Conservation (phyloP, 2,329 filamentous ascomycete genomes). For the Penicillium polonicum region DNA sequence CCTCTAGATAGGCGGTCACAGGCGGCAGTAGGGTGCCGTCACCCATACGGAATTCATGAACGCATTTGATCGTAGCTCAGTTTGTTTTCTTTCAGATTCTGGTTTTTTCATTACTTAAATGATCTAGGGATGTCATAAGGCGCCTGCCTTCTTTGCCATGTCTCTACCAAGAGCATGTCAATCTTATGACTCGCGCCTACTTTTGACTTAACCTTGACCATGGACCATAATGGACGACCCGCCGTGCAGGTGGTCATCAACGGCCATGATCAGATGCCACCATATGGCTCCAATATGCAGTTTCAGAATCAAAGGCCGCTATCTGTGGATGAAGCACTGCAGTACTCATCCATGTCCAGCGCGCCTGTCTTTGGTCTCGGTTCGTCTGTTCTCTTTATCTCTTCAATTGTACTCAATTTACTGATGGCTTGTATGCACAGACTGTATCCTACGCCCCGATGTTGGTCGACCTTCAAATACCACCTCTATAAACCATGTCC, state of each 20-base stretch:
- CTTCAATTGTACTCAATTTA: conserved; percentile 18
- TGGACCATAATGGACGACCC: conserved; percentile 43
- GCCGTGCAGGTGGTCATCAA: conserved; percentile 46
- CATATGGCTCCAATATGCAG: conserved; percentile 28
- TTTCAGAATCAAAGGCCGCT: conserved; percentile 37
- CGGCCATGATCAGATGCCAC: conserved; percentile 30
- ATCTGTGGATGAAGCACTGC: conserved; percentile 49
- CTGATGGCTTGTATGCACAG: conserved; percentile 28
- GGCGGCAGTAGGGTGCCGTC: conserved; percentile 18
- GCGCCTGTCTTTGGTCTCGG: conserved; percentile 48
- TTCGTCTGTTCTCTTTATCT: conserved; percentile 24
- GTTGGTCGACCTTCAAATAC: conserved; percentile 43
- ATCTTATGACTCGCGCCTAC: conserved; percentile 25
- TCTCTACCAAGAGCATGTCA: conserved; percentile 33
- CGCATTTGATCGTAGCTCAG: conserved; percentile 15
- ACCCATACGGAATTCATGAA: conserved; percentile 19
- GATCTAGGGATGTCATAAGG: conserved; percentile 23
- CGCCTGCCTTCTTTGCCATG: conserved; percentile 29
- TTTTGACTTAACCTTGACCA: conserved; percentile 29
- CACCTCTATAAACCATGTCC: conserved; percentile 48
- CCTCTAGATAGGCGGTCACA: conserved; percentile 22
- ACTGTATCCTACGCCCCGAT: conserved; percentile 44
- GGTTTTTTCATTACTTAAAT: conserved; percentile 4
- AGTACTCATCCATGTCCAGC: conserved; percentile 52
- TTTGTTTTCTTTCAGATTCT: conserved; percentile 6